Evolutionary conservation across 192 early-diverging fungal genomes (phyloP).

Genomic region (Podila horticola): DNA sequence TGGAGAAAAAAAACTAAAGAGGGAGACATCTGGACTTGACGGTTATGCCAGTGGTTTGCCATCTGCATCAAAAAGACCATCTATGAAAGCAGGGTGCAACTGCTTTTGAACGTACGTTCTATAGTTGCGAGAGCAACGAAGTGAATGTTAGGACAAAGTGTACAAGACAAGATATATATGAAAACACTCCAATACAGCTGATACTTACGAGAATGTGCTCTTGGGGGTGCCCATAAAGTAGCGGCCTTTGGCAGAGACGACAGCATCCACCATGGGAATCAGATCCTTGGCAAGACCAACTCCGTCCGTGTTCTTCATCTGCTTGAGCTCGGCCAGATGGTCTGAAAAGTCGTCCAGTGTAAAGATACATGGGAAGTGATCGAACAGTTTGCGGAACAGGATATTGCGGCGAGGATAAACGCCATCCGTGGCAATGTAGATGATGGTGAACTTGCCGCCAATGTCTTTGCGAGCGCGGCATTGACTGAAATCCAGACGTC

Average conservation of each 20-base stretch:
- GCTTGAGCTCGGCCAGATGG: slow-evolving; percentile 30
- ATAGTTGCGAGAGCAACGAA: neutral
- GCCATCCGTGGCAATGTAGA: slow-evolving; percentile 55
- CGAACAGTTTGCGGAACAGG: slow-evolving; percentile 52
- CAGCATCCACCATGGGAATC: slow-evolving; percentile 66
- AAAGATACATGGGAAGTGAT: slow-evolving; percentile 64
- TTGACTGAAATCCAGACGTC: slow-evolving; percentile 3
- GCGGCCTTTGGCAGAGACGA: slow-evolving; percentile 60
- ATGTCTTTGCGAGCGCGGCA: slow-evolving; percentile 13
- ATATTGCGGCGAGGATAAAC: slow-evolving; percentile 47
- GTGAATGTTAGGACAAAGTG: neutral
- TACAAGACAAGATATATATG: neutral
- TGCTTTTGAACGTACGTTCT: slow-evolving; percentile 50
- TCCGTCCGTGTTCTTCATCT: slow-evolving; percentile 53
- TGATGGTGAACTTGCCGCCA: slow-evolving; percentile 32
- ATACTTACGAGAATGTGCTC: slow-evolving; percentile 57
- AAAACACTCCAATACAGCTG: neutral
- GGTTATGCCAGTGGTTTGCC: slow-evolving; percentile 1
- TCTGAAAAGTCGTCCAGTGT: slow-evolving; percentile 60
- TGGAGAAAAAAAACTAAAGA: neutral
- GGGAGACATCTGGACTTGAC: neutral
- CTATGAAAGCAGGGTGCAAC: slow-evolving; percentile 38
- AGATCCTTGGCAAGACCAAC: slow-evolving; percentile 57
- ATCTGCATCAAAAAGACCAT: slow-evolving; percentile 19
- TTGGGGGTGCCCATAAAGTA: slow-evolving; percentile 62